A percentile compares a stretch with the other conserved stretches of the same genome.
Conservation (phyloP, 2,329 filamentous ascomycete genomes). For the Scopulariopsis brevicaulis region DNA sequence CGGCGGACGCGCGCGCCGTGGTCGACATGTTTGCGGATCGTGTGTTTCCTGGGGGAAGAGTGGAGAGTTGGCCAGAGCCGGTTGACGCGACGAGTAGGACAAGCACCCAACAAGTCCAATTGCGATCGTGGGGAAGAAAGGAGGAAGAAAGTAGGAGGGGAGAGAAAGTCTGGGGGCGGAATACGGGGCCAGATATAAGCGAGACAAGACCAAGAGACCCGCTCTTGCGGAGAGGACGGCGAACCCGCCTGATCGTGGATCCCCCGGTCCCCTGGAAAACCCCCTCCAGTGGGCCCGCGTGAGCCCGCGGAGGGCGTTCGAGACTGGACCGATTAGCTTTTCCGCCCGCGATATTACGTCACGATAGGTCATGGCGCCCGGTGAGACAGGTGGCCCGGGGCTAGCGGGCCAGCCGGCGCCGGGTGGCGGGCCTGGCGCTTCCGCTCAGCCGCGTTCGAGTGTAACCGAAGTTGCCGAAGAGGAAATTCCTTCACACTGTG, state of each 20-base stretch:
- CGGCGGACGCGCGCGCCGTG: conserved; percentile 51
- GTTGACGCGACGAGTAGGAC: conserved; percentile 5
- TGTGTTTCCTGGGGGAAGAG: conserved; percentile 1
- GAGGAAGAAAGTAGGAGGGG: neutral
- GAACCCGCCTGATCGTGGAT: neutral
- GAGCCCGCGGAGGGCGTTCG: neutral
- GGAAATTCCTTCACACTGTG: neutral
- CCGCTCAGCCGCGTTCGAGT: neutral
- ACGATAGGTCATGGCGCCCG: neutral
- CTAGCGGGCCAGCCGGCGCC: neutral
- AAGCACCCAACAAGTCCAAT: neutral
- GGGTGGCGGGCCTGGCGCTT: neutral
- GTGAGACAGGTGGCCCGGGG: neutral
- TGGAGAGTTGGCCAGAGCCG: conserved; percentile 7
- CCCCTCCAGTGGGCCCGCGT: neutral
- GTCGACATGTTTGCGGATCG: conserved; percentile 23
- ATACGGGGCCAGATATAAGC: conserved; percentile 1
- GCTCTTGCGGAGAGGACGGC: neutral
- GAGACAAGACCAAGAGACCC: neutral
- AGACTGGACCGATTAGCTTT: neutral
- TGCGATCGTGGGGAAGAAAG: neutral
- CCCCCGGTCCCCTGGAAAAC: neutral
- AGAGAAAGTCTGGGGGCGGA: neutral
- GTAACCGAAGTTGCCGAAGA: neutral
- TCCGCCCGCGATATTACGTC: neutral